phyloP scores from a whole-genome alignment of 257 asterid species.

The Solanum sitiens region DNA sequence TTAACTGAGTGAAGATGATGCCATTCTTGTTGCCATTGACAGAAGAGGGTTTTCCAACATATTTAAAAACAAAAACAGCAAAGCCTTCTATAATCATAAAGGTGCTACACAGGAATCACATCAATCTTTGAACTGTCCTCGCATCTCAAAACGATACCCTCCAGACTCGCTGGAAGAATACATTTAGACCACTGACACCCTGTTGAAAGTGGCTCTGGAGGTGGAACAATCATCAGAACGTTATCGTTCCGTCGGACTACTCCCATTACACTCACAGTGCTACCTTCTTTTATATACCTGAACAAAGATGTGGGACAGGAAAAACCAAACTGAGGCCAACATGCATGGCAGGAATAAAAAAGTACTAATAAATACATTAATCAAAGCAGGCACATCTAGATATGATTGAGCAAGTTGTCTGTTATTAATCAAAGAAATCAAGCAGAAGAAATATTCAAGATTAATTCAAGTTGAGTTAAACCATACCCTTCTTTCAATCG shows the following conservation, averaged over 20 bases:
- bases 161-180: constrained; percentile 66
- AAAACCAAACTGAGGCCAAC: background rate
- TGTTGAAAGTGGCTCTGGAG: constrained; percentile 50
- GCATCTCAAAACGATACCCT: constrained; percentile 69
- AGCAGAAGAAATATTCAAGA: background rate
- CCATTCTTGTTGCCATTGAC: background rate
- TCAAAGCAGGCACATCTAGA: background rate
- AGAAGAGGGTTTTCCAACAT: background rate
- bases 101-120: constrained; percentile 59
- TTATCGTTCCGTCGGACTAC: constrained; percentile 77
- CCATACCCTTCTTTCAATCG: constrained; percentile 73
- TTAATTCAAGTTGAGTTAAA: background rate
- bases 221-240: constrained; percentile 81
- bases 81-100: background rate
- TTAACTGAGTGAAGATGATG: background rate
- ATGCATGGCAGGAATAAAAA: no score
- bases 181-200: constrained; percentile 86
- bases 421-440: background rate
- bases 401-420: background rate
- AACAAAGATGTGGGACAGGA: background rate
- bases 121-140: constrained; percentile 67
- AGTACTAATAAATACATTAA: background rate
- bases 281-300: constrained; percentile 89
- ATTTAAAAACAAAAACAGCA: background rate
- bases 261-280: constrained; percentile 85